Percentiles rank a stretch among this genome's conserved stretches.
Conservation (phyloP, 345 rosid species). For the Hibiscus syriacus region DNA sequence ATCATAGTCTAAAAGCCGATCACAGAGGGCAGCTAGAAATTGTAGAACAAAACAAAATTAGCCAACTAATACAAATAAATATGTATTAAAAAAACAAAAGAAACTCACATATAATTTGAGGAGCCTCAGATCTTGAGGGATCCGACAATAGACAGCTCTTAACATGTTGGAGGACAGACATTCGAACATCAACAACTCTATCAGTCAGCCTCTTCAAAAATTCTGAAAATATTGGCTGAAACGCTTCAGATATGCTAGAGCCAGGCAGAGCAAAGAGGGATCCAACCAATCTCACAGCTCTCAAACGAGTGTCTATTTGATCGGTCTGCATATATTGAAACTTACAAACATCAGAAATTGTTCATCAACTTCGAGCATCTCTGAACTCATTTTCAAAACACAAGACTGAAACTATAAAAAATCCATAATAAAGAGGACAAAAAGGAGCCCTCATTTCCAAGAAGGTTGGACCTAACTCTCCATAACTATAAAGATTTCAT, state of each 20-base stretch:
- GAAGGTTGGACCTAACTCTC: background rate
- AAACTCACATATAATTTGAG: slow-evolving; percentile 69
- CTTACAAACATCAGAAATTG: slow-evolving; percentile 18
- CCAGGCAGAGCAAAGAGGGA: slow-evolving; percentile 83
- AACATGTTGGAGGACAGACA: slow-evolving; percentile 82
- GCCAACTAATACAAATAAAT: slow-evolving; percentile 8
- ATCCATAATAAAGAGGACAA: background rate
- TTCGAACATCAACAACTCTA: slow-evolving; percentile 77
- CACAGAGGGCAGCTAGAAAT: slow-evolving; percentile 83
- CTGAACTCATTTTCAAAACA: background rate
- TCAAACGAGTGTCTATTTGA: slow-evolving; percentile 75
- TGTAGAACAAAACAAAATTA: slow-evolving; percentile 15
- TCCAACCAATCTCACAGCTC: slow-evolving; percentile 82
- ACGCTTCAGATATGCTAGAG: slow-evolving; percentile 48
- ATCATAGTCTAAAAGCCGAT: slow-evolving; percentile 92
- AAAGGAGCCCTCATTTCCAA: background rate
- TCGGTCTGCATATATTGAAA: slow-evolving; percentile 59
- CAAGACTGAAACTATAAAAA: background rate
- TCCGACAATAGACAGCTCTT: slow-evolving; percentile 71
- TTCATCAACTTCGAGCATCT: background rate
- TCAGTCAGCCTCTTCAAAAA: slow-evolving; percentile 91
- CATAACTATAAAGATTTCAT: background rate
- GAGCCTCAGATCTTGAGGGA: slow-evolving; percentile 67
- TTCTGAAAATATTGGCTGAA: slow-evolving; percentile 80
- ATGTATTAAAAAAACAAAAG: slow-evolving; percentile 6